These are phyloP conservation scores for Gamarada debralockiae DNA, from an alignment of 495 filamentous ascomycete genomes.

Conservation along the genomic window DNA sequence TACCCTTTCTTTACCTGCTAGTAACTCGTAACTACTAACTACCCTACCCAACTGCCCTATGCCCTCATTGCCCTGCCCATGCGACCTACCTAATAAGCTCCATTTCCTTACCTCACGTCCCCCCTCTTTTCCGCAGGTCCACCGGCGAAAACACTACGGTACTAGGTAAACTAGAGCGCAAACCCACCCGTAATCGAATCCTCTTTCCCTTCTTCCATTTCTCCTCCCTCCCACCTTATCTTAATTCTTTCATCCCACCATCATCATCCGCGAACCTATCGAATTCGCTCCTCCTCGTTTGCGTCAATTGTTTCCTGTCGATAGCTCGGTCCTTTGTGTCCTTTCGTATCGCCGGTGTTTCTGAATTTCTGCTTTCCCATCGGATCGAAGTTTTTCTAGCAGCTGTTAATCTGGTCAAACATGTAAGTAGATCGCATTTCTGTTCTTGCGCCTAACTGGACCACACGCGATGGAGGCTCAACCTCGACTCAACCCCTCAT, in stretches of 20 bases:
- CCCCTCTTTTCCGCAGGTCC: no score
- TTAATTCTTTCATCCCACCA: constrained; percentile 16
- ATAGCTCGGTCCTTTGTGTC: constrained; percentile 28
- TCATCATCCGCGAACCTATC: constrained; percentile 14
- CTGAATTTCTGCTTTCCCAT: constrained; percentile 23
- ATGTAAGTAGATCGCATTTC: constrained; percentile 22
- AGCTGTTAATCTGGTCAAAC: constrained; percentile 19
- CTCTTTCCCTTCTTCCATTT: constrained; percentile 2
- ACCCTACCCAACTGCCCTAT: no score
- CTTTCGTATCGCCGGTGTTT: constrained; percentile 27
- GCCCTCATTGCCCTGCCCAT: neutral
- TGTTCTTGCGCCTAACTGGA: constrained; percentile 24
- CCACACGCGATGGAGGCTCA: constrained; percentile 24
- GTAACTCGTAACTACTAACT: no score
- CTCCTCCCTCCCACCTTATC: neutral
- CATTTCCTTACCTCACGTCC: no score
- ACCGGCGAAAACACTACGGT: no score
- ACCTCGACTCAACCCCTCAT: constrained; percentile 21
- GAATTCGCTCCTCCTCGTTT: constrained; percentile 19
- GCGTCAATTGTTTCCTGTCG: constrained; percentile 28
- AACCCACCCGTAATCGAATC: constrained; percentile 2
- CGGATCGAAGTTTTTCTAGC: constrained; percentile 21
- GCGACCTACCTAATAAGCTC: neutral
- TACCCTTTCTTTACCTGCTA: no score
- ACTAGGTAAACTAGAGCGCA: neutral